These are phyloP conservation scores for Claviceps spartinae DNA, from an alignment of 2,329 filamentous ascomycete species.

Conservation along the genomic window DNA sequence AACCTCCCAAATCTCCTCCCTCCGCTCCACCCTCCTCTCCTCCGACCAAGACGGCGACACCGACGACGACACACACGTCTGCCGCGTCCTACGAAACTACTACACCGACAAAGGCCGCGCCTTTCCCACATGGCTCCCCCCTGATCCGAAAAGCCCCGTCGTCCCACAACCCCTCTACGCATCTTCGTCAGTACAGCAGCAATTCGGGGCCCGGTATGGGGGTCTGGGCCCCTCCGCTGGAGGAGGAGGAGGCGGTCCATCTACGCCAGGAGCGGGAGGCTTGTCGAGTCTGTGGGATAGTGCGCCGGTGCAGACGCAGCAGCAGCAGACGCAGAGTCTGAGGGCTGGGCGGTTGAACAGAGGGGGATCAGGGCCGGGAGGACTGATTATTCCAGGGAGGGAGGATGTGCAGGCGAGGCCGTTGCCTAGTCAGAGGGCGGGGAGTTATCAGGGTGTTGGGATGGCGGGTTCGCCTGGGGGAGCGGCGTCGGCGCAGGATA, in stretches of 20 bases:
- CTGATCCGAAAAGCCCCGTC: constrained; percentile 54
- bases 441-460: constrained; percentile 52
- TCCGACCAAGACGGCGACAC: constrained; percentile 56
- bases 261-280: constrained; percentile 11
- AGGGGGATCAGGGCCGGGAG: constrained; percentile 17
- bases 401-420: constrained; percentile 35
- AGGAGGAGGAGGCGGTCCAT: no score
- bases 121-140: constrained; percentile 77
- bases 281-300: constrained; percentile 48
- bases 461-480: background rate
- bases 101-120: constrained; percentile 77
- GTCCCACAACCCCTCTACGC: constrained; percentile 39
- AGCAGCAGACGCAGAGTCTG: constrained; percentile 23
- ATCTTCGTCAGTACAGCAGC: constrained; percentile 20
- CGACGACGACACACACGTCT: constrained; percentile 88
- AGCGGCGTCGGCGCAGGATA: constrained; percentile 59
- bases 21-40: constrained; percentile 55
- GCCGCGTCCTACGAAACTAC: constrained; percentile 82
- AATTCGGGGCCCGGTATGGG: constrained; percentile 42
- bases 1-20: constrained; percentile 49
- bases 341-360: constrained; percentile 25
- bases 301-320: constrained; percentile 14
- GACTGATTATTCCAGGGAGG: background rate
- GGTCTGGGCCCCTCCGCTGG: constrained; percentile 21
- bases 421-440: constrained; percentile 57